Percentiles rank a stretch among this genome's conserved stretches.
Evolutionary conservation across 345 rosid species (phyloP).

Genomic region (Chamaenerion angustifolium): DNA sequence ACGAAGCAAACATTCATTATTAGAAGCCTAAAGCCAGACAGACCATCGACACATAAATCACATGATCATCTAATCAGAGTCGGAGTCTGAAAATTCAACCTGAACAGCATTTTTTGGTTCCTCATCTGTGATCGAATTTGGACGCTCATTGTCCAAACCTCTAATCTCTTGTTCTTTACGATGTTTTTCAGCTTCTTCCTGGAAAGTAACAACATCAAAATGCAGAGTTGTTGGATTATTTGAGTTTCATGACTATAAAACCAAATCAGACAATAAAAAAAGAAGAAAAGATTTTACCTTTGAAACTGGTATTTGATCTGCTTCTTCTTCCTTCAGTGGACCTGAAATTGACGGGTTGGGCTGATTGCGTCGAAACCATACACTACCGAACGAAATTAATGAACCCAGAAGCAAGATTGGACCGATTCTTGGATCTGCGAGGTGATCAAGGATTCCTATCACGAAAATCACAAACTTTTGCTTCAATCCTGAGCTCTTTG

Average conservation of each 20-base stretch:
- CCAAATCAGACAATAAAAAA: too few species aligned
- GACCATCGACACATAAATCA: too few species aligned
- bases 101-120: slow-evolving; percentile 64
- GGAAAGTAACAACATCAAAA: slow-evolving; percentile 2
- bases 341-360: slow-evolving; percentile 16
- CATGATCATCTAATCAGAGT: slow-evolving; percentile 26
- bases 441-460: slow-evolving; percentile 24
- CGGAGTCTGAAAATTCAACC: slow-evolving; percentile 54
- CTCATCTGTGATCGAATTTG: slow-evolving; percentile 56
- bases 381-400: slow-evolving; percentile 49
- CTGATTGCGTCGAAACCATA: slow-evolving; percentile 60
- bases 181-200: slow-evolving; percentile 31
- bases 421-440: slow-evolving; percentile 76
- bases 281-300: neutral
- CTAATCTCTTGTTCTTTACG: slow-evolving; percentile 20
- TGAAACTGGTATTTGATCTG: slow-evolving; percentile 1
- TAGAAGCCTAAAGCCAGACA: too few species aligned
- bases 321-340: slow-evolving; percentile 19
- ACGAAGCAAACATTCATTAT: too few species aligned
- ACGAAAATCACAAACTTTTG: slow-evolving; percentile 21
- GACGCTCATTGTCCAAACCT: slow-evolving; percentile 16
- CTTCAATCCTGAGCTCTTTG: slow-evolving; percentile 47
- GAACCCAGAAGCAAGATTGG: slow-evolving; percentile 72
- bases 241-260: too few species aligned
- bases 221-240: too few species aligned